Evolutionary conservation across 225 moss, liverwort and hornwort species (phyloP).

Genomic region (Polytrichum commune): DNA sequence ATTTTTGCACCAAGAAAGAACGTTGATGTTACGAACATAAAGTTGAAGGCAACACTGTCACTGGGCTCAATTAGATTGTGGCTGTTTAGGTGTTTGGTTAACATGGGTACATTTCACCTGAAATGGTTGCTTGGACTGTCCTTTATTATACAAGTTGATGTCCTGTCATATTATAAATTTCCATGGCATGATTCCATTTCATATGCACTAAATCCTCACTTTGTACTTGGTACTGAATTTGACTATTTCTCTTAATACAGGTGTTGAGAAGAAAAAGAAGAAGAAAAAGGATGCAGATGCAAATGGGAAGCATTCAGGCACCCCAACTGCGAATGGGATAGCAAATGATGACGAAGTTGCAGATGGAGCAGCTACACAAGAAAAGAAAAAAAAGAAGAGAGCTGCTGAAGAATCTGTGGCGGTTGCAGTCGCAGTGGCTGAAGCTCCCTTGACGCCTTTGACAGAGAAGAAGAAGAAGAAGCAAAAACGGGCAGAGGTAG

Average conservation of each 20-base stretch:
- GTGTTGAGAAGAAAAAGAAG: conserved; percentile 43
- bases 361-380: conserved; percentile 26
- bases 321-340: conserved; percentile 31
- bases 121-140: too few species aligned
- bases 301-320: conserved; percentile 18
- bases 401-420: conserved; percentile 6
- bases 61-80: too few species aligned
- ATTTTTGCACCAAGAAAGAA: too few species aligned
- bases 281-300: conserved; percentile 38
- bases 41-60: too few species aligned
- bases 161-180: not conserved
- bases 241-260: not conserved
- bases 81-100: too few species aligned
- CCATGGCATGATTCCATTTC: not conserved
- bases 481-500: conserved; percentile 32
- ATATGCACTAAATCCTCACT: not conserved
- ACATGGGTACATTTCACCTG: too few species aligned
- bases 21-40: too few species aligned
- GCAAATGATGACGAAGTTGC: not conserved
- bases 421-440: conserved; percentile 1
- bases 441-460: conserved; percentile 14
- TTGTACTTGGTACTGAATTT: conserved; percentile 4
- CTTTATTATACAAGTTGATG: not conserved
- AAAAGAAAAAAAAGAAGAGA: conserved; percentile 45
- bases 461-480: conserved; percentile 48